These are phyloP conservation scores for Alternaria panax DNA, from an alignment of 2,329 filamentous ascomycete genomes.

Conservation along the genomic window DNA sequence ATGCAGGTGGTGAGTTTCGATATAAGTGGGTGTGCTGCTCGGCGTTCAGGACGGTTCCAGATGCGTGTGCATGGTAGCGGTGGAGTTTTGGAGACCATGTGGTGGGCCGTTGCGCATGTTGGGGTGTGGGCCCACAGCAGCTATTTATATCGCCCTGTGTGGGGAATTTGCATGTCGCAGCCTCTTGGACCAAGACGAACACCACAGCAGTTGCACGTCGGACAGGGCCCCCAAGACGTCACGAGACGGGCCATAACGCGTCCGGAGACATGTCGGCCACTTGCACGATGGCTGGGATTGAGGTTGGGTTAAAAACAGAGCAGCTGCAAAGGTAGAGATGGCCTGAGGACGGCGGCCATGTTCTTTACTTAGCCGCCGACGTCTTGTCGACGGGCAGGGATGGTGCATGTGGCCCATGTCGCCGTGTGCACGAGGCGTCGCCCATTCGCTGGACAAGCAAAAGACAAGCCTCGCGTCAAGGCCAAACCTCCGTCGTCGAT, in stretches of 20 bases:
- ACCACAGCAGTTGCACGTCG: background rate
- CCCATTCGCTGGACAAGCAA: constrained; percentile 26
- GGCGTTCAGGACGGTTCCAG: background rate
- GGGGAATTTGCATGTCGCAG: background rate
- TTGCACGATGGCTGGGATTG: constrained; percentile 12
- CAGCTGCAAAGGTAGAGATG: background rate
- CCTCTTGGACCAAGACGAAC: background rate
- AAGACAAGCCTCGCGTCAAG: constrained; percentile 27
- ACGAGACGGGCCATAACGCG: background rate
- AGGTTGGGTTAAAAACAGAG: constrained; percentile 5
- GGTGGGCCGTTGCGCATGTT: constrained; percentile 6
- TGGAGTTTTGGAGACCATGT: background rate
- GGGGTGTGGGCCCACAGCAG: background rate
- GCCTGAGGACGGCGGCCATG: constrained; percentile 3
- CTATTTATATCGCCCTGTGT: constrained; percentile 17
- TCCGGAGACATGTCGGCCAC: background rate
- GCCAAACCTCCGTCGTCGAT: constrained; percentile 21
- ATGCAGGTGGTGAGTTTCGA: background rate
- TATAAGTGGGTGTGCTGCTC: constrained; percentile 5
- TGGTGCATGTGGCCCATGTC: constrained; percentile 17
- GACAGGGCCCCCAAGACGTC: background rate
- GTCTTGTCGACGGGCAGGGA: constrained; percentile 15
- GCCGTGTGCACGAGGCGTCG: constrained; percentile 17
- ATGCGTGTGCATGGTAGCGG: background rate
- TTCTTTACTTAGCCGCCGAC: constrained; percentile 26